Evolutionary conservation across 1,284 basidiomycete genomes (phyloP).

Genomic region (Phlebopus sp.): DNA sequence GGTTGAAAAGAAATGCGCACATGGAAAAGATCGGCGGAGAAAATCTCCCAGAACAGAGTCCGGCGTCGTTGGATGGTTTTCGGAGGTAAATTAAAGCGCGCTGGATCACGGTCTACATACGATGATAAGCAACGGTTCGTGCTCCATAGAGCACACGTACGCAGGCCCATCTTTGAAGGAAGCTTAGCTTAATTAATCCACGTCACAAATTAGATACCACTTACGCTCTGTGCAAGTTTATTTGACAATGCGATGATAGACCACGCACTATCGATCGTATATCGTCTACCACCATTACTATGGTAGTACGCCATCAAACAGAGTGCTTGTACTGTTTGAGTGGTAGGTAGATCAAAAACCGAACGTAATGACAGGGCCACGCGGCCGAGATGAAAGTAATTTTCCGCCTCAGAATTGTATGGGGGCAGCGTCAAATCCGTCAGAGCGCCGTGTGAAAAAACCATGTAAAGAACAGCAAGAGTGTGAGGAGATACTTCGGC

Average conservation of each 20-base stretch:
- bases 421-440: slow-evolving; percentile 62
- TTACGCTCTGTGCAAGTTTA: slow-evolving; percentile 57
- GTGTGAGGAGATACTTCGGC: slow-evolving; percentile 47
- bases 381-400: slow-evolving; percentile 56
- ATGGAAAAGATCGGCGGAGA: slow-evolving; percentile 47
- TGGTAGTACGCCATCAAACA: slow-evolving; percentile 55
- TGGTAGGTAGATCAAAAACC: slow-evolving; percentile 60
- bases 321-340: slow-evolving; percentile 60
- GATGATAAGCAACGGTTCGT: slow-evolving; percentile 8
- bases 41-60: slow-evolving; percentile 58
- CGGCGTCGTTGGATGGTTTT: slow-evolving; percentile 55
- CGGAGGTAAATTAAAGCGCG: slow-evolving; percentile 52
- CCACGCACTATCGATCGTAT: slow-evolving; percentile 55
- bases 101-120: slow-evolving; percentile 56
- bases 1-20: slow-evolving; percentile 29
- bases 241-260: slow-evolving; percentile 46
- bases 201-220: slow-evolving; percentile 20
- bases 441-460: slow-evolving; percentile 59
- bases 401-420: slow-evolving; percentile 57
- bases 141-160: slow-evolving; percentile 34
- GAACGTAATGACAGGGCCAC: slow-evolving; percentile 57
- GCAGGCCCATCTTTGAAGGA: slow-evolving; percentile 48
- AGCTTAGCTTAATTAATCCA: slow-evolving; percentile 8
- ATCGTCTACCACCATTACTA: slow-evolving; percentile 48
- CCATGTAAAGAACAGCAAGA: slow-evolving; percentile 54